Percentiles rank a stretch among this genome's conserved stretches.
Conservation (phyloP, 345 rosid genomes). For the Salix koriyanagi region DNA sequence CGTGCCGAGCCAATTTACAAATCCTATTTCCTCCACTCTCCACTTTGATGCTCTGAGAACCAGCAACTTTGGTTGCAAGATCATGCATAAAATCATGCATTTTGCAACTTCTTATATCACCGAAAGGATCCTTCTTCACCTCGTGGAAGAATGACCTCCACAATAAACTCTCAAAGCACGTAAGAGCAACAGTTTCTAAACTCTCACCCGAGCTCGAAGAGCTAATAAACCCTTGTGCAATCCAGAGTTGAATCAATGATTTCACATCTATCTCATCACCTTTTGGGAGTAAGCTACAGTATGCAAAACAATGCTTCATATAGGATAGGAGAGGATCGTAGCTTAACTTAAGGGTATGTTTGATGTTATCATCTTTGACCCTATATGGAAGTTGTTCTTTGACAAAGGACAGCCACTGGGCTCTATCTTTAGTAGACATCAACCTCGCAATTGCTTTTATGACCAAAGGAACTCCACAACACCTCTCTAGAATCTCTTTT, state of each 20-base stretch:
- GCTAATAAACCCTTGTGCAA: constrained; percentile 19
- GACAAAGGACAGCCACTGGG: neutral
- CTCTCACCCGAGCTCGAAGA: neutral
- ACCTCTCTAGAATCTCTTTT: constrained; percentile 14
- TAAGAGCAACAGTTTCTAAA: neutral
- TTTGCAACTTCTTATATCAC: no score
- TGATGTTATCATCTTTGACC: no score
- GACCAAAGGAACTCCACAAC: constrained; percentile 13
- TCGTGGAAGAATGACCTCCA: constrained; percentile 24
- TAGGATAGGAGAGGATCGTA: constrained; percentile 32
- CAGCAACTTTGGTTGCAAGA: no score
- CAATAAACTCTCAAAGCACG: neutral
- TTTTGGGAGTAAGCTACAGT: no score
- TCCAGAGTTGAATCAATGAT: constrained; percentile 20
- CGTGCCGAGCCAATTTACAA: no score
- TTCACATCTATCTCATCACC: no score
- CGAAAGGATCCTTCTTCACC: neutral
- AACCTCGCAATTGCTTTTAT: constrained; percentile 18
- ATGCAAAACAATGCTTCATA: constrained; percentile 29
- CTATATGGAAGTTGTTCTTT: no score
- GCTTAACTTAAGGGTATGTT: constrained; percentile 15
- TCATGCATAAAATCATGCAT: no score
- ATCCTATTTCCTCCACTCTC: no score
- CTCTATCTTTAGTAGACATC: constrained; percentile 12
- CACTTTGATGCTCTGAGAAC: no score